A percentile compares a stretch with the other conserved stretches of the same genome.
Conservation (phyloP, 768 basidiomycete species). For the Punctularia strigosozonata region DNA sequence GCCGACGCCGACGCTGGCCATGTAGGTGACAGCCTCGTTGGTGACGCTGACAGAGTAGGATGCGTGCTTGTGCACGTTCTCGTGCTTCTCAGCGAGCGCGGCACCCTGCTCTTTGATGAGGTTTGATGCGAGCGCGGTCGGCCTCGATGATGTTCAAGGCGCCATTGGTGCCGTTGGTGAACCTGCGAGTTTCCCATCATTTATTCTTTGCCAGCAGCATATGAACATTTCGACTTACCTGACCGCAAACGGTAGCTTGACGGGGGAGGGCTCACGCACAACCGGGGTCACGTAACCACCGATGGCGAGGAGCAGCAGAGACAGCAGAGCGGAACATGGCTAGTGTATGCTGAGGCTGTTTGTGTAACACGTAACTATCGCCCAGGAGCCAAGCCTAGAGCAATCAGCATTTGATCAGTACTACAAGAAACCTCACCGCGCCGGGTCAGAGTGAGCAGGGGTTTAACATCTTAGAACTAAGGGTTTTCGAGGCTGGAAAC, state of each 20-base stretch:
- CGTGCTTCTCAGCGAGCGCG: not conserved
- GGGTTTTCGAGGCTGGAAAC: too few relatives aligned
- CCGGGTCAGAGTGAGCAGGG: too few relatives aligned
- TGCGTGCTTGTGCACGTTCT: not conserved
- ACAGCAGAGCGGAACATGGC: not conserved
- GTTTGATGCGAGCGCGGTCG: not conserved
- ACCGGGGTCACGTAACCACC: not conserved
- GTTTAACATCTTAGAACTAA: too few relatives aligned
- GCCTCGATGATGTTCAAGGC: not conserved
- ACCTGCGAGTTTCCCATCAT: too few relatives aligned
- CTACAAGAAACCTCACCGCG: too few relatives aligned
- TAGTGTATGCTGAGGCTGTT: too few relatives aligned
- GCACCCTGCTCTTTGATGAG: not conserved
- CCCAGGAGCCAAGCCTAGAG: too few relatives aligned
- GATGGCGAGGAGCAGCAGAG: not conserved
- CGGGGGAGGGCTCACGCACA: not conserved
- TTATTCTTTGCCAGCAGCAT: too few relatives aligned
- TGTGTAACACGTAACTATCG: too few relatives aligned
- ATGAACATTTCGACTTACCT: too few relatives aligned
- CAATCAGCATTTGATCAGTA: too few relatives aligned
- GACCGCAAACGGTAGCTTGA: not conserved
- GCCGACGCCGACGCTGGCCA: conserved; percentile 31
- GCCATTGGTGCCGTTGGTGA: not conserved
- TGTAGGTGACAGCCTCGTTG: not conserved
- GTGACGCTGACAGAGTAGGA: not conserved